Evolutionary conservation across 768 basidiomycete genomes (phyloP), one percentile per base, ranked within the genome.

Genomic region (Mycena polygramma): DNA sequence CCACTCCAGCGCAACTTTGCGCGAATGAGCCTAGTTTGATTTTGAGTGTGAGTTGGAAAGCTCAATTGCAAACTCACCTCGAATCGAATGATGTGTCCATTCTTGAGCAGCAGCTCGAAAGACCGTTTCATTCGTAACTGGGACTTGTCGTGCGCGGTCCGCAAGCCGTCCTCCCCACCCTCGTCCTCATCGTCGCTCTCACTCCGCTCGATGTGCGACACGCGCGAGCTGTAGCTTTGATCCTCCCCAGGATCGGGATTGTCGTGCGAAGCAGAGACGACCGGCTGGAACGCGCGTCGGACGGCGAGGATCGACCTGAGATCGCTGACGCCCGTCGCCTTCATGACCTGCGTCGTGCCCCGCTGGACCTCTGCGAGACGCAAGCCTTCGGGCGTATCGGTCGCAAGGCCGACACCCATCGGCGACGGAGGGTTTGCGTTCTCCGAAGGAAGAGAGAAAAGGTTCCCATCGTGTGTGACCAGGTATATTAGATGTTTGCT

Each of bases 1-100:
- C 97, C 97, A 98, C 76, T 98, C 96, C 58, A 91, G 77, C 0
- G 94, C 93, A 53, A 91, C 84, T 39, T 77, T 82, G 63, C 88
- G 83, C 26, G 91, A 90, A 82, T 92, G 83, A 45, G 90, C 85
- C 94, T 96, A 30, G 46, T 22, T 41, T 10, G 41, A 41, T 49
- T 45, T 57, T 57, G 41, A 35, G 9, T 41, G 22, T 46, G 53
- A 72, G 22, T 43, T 46, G 60, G 24, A 48, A 37, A 13, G 26
- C 5, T 64, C 61, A 60, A 37, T 57, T 36, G 37, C n/a, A 41
- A 62, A 73, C 86, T 69, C 73, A 95, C 96, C 88, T 98, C 95
- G 63, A 95, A 94, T 20, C 92, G 84, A 60, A 95, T 78, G 17
- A 92, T 86, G 37, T 85, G 83, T 4, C 95, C 95, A 13, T 88